Percentiles rank a stretch among this genome's conserved stretches.
These are phyloP conservation scores for Cordyceps tenuipes DNA, from an alignment of 2,329 filamentous ascomycete species.

Conservation along the genomic window DNA sequence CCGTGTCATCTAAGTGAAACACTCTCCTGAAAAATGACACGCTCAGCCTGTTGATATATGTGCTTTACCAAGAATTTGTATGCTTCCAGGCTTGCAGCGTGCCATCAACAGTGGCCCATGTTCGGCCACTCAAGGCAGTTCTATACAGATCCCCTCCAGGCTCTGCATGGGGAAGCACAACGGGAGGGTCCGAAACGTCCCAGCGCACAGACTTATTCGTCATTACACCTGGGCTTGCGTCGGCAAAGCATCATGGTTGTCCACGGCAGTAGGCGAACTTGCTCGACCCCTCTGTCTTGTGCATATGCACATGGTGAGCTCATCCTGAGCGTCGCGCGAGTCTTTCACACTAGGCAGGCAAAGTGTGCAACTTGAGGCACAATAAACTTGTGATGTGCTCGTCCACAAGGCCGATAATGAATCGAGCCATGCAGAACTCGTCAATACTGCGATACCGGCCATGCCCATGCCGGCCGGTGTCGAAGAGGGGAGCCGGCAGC, in stretches of 20 bases:
- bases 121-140: not conserved
- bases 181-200: not conserved
- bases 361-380: too few species aligned
- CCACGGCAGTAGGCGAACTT: not conserved
- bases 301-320: too few species aligned
- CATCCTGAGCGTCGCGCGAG: too few species aligned
- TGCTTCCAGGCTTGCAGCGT: not conserved
- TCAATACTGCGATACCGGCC: too few species aligned
- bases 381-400: too few species aligned
- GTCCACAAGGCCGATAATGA: too few species aligned
- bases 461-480: too few species aligned
- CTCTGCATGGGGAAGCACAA: not conserved
- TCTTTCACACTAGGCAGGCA: too few species aligned
- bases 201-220: conserved; percentile 2
- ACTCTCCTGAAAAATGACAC: not conserved
- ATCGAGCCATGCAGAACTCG: too few species aligned
- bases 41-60: not conserved
- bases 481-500: too few species aligned
- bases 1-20: not conserved
- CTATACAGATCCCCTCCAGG: not conserved
- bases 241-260: conserved; percentile 9
- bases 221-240: conserved; percentile 12
- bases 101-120: not conserved
- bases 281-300: too few species aligned
- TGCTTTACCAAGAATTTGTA: not conserved